Conservation (phyloP, 2,329 filamentous ascomycete genomes). For the Corinectria fuckeliana region DNA sequence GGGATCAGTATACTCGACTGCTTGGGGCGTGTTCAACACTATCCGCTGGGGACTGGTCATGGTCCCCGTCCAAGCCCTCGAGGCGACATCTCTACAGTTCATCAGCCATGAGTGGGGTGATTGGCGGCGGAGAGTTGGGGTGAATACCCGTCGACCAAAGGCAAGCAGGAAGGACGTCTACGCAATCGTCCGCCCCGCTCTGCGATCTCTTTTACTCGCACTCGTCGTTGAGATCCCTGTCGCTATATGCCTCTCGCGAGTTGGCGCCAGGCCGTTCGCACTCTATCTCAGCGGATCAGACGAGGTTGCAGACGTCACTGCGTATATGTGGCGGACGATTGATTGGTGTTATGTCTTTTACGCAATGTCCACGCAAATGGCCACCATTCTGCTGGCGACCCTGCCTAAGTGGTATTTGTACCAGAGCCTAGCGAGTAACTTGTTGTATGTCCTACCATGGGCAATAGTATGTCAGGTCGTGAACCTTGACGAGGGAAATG, state of each 20-base stretch:
- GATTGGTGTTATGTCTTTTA: slow-evolving; percentile 76
- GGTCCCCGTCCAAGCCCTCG: slow-evolving; percentile 72
- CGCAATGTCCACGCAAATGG: slow-evolving; percentile 68
- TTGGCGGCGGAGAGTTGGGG: slow-evolving; percentile 45
- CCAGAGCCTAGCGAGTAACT: slow-evolving; percentile 70
- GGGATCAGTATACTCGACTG: slow-evolving; percentile 70
- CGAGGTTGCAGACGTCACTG: slow-evolving; percentile 64
- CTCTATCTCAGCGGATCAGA: slow-evolving; percentile 64
- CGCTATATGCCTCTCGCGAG: slow-evolving; percentile 66
- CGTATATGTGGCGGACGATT: slow-evolving; percentile 68
- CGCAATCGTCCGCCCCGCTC: slow-evolving; percentile 57
- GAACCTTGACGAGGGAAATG: slow-evolving; percentile 56
- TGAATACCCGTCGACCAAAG: slow-evolving; percentile 24
- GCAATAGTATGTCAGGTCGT: slow-evolving; percentile 65
- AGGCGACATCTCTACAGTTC: slow-evolving; percentile 69
- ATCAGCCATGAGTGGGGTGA: slow-evolving; percentile 71
- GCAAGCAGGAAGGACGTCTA: slow-evolving; percentile 29
- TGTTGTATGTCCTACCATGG: slow-evolving; percentile 75
- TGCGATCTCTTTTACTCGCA: slow-evolving; percentile 59
- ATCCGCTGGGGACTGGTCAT: slow-evolving; percentile 78
- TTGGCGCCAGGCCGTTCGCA: slow-evolving; percentile 66
- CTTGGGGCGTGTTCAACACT: slow-evolving; percentile 77
- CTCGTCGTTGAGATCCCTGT: slow-evolving; percentile 66
- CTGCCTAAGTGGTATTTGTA: slow-evolving; percentile 71
- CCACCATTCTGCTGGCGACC: slow-evolving; percentile 68